Evolutionary conservation across 2,329 filamentous ascomycete genomes (phyloP), one percentile per base, ranked within the genome.

Genomic region (Trichoderma sp.): DNA sequence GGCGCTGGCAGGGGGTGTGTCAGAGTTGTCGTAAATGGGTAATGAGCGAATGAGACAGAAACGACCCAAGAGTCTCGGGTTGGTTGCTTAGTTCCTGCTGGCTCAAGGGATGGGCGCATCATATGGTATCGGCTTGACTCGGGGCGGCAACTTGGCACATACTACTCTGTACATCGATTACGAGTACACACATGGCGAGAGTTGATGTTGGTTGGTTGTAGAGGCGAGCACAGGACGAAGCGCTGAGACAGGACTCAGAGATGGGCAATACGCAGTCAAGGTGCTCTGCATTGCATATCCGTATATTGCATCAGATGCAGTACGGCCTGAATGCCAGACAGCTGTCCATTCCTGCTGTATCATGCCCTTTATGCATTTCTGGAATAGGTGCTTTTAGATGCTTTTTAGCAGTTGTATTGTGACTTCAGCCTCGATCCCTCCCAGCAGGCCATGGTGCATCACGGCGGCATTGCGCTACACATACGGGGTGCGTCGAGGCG

Each of bases 31-130:
- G 59, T 54, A 57, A 39, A 56, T 26, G 19, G 50, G 60, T 43
- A 47, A 63, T 63, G 39, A 63, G 57, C 47, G 19, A 55, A 39
- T 52, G 41, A 63, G 41, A 54, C 41, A 39, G 39, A 63, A 39
- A 14, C 34, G 51, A 63, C 50, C 57, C 50, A 30, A 39, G 34
- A 39, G 60, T 48, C 51, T 5, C 26, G 52, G 41, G 52, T 59
- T 64, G 17, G 61, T 64, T 59, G 14, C 7, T 44, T 64, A 39
- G 34, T 39, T 39, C 12, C 34, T 39, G 34, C 34, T 39, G 34
- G 34, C 52, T 34, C 43, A 59, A 64, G 61, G 61, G 61, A 64
- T 57, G 54, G 54, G 56, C 52, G 34, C 51, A 58, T 45, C 26
- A 43, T 30, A 39, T 54, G 6, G 26, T 28, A 47, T 45, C 47